Evolutionary conservation across 441 rosid species (phyloP), one percentile per base, ranked within the genome.

Genomic region (Erodium moschatum): DNA sequence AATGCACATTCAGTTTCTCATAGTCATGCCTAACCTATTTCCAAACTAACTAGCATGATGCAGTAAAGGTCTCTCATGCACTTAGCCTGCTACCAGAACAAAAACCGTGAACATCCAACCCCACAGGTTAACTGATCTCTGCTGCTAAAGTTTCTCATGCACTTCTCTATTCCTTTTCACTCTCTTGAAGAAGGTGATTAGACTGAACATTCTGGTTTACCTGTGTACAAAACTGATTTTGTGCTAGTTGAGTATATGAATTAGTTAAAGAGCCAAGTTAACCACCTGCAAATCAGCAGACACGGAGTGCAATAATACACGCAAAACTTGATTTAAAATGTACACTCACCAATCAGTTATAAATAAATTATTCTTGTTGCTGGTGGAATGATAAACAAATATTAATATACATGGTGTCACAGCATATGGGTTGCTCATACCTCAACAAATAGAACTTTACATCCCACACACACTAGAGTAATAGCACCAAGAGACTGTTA

Each of bases 21-120:
- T 54, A 44, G 50, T 44, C 50, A 44, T 44, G 61, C 61, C 10
- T 54, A 16, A 54, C 61, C 61, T 54, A 18, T 19, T 54, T 54
- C 61, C 61, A 18, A 54, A 54, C 61, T 54, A 54, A 54, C 20
- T 8, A 0, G 50, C n/a, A 44, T 44, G 50, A 1, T 44, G 50
- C 50, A 11, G 50, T 44, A 12, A 44, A 10, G 50, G 50, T 44
- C 50, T 54, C 61, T 54, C 61, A 54, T 16, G 61, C 61, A 18
- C 61, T 54, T 54, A 10, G 61, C 21, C 61, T 54, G 61, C 61
- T 54, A 54, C 24, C 21, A 18, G 61, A 54, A 54, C 20, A 54
- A 54, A 6, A 54, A 44, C 50, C n/a, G 50, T 44, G n/a, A 10
- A 54, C 21, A 16, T 54, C 6, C 61, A 54, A 7, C 61, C 9